Percentiles rank a stretch among this genome's conserved stretches.
phyloP scores from a whole-genome alignment of 331 rosid genomes.

The Pyrus hybrid region DNA sequence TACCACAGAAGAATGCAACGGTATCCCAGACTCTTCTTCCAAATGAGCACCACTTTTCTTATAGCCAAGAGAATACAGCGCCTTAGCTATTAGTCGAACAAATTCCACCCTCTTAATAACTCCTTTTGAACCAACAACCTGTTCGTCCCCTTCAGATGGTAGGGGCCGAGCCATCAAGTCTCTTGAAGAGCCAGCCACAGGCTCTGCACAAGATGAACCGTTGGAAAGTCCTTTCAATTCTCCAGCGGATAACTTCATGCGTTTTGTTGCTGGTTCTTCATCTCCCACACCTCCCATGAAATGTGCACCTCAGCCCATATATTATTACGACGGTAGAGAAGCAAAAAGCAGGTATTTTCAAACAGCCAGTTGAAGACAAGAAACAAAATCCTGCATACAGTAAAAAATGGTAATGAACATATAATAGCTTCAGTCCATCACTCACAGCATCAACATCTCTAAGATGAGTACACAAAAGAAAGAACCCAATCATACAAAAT shows the following conservation, averaged over 20 bases:
- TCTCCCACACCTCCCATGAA: constrained; percentile 99
- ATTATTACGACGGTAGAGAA: constrained; percentile 31
- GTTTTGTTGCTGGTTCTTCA: constrained; percentile 96
- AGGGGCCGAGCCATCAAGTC: constrained; percentile 93
- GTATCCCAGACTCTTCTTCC: constrained; percentile 93
- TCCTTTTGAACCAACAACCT: constrained; percentile 87
- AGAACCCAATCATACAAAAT: neutral
- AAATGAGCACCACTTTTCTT: constrained; percentile 72
- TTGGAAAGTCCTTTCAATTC: constrained; percentile 60
- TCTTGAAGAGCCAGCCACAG: constrained; percentile 51
- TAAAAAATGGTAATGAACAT: neutral
- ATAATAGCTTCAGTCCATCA: neutral
- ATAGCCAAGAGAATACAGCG: constrained; percentile 88
- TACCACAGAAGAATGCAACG: constrained; percentile 58
- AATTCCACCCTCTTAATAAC: constrained; percentile 75
- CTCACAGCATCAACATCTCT: neutral
- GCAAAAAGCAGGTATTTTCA: constrained; percentile 14
- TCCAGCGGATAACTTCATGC: constrained; percentile 67
- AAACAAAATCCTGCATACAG: constrained; percentile 28
- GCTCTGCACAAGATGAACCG: constrained; percentile 68
- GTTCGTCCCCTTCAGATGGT: constrained; percentile 56
- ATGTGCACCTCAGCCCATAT: constrained; percentile 96
- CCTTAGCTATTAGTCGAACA: constrained; percentile 86
- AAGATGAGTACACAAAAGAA: neutral
- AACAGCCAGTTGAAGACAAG: constrained; percentile 20